These are phyloP conservation scores for Protostelium mycophagum DNA, from an alignment of 78 protist species.

Conservation along the genomic window DNA sequence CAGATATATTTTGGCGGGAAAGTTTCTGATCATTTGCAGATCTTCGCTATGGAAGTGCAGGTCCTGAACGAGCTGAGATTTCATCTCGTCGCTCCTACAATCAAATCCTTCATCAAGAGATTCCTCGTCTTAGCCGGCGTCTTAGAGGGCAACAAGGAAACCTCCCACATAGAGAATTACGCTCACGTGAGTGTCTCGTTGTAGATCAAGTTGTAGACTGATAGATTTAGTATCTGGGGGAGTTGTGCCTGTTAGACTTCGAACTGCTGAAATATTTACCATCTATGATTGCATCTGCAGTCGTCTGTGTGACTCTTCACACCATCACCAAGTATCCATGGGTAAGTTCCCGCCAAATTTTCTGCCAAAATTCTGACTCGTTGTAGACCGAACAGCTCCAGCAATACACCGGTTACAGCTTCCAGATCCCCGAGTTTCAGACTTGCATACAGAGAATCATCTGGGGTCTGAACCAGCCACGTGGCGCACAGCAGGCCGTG, in stretches of 20 bases:
- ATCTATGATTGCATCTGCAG: slow-evolving; percentile 42
- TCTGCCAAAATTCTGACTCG: not conserved
- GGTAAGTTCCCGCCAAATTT: not conserved
- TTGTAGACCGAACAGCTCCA: not conserved
- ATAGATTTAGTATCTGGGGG: slow-evolving; percentile 20
- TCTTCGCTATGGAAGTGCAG: slow-evolving; percentile 24
- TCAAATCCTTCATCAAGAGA: slow-evolving; percentile 31
- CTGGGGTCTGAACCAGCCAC: not conserved
- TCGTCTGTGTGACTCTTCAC: slow-evolving; percentile 27
- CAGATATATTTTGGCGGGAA: not conserved
- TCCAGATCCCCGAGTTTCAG: not conserved
- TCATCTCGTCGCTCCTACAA: slow-evolving; percentile 21
- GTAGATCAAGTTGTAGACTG: not conserved
- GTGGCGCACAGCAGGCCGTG: too few species aligned
- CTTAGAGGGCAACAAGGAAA: slow-evolving; percentile 5
- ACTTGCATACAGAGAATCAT: not conserved
- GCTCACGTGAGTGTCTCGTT: not conserved
- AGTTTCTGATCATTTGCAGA: not conserved
- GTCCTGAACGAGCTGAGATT: slow-evolving; percentile 32
- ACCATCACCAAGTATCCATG: not conserved
- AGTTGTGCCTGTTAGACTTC: slow-evolving; percentile 32
- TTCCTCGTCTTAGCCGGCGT: slow-evolving; percentile 22
- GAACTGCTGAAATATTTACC: slow-evolving; percentile 15
- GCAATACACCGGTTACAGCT: not conserved
- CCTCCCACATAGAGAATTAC: slow-evolving; percentile 20